Percentiles rank a stretch among this genome's conserved stretches.
phyloP scores from a whole-genome alignment of 176 grass and related monocot species.

The Leersia perrieri region DNA sequence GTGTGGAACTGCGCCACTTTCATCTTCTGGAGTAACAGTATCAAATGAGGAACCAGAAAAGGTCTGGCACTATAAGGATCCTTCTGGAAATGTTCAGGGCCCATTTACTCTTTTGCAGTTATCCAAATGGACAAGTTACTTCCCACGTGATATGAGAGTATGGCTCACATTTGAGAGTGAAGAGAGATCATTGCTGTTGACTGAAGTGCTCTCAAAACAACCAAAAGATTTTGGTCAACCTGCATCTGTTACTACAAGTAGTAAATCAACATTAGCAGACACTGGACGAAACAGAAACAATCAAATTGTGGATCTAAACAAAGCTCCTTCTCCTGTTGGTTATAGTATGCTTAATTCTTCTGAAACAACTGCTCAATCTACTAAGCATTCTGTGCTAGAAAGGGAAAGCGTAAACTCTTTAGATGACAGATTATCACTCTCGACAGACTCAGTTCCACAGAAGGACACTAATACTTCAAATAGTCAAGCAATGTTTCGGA shows the following conservation, averaged over 20 bases:
- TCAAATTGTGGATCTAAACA: slow-evolving; percentile 38
- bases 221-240: slow-evolving; percentile 59
- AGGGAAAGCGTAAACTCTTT: slow-evolving; percentile 28
- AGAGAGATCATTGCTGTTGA: slow-evolving; percentile 79
- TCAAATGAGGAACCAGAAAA: slow-evolving; percentile 68
- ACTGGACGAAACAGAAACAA: slow-evolving; percentile 27
- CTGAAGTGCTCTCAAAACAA: slow-evolving; percentile 68
- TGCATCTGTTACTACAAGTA: slow-evolving; percentile 36
- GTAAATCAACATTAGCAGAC: slow-evolving; percentile 31
- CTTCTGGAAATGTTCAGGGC: slow-evolving; percentile 84
- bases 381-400: slow-evolving; percentile 37
- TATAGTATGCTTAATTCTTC: slow-evolving; percentile 41
- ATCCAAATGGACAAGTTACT: slow-evolving; percentile 80
- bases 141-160: slow-evolving; percentile 75
- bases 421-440: slow-evolving; percentile 39
- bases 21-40: slow-evolving; percentile 33
- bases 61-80: slow-evolving; percentile 98
- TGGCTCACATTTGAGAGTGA: slow-evolving; percentile 89
- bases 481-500: slow-evolving; percentile 23
- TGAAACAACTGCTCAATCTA: slow-evolving; percentile 19
- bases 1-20: slow-evolving; percentile 34
- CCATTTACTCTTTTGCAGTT: slow-evolving; percentile 84
- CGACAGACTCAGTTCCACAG: slow-evolving; percentile 38
- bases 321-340: slow-evolving; percentile 39
- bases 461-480: slow-evolving; percentile 38